phyloP scores from a whole-genome alignment of 2,329 filamentous ascomycete genomes.

The Hymenoscyphus fructigenus region DNA sequence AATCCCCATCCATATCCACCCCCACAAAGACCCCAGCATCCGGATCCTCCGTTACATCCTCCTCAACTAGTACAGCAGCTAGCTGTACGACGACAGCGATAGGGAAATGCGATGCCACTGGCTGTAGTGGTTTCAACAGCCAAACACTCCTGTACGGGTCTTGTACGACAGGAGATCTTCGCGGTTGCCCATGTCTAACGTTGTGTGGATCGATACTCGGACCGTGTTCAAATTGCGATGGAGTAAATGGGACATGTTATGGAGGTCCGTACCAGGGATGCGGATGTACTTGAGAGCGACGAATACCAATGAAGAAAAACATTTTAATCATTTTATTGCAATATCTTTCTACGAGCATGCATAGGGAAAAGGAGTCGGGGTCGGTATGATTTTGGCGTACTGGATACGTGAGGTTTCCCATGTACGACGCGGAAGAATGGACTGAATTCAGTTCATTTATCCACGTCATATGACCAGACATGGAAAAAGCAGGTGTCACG shows the following conservation, averaged over 20 bases:
- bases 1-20: not conserved
- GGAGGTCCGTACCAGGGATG: constrained; percentile 3
- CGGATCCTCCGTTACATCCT: not conserved
- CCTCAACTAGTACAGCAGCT: not conserved
- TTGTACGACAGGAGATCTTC: not conserved
- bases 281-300: constrained; percentile 9
- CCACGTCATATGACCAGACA: not conserved
- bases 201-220: constrained; percentile 11
- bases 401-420: not conserved
- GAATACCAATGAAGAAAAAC: not conserved
- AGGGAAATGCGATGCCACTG: constrained; percentile 7
- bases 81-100: not conserved
- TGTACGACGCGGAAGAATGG: not conserved
- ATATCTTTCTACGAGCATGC: not conserved
- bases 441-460: not conserved
- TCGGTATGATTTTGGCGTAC: not conserved
- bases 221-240: constrained; percentile 10
- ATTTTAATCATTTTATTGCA: not conserved
- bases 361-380: not conserved
- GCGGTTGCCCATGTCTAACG: constrained; percentile 11
- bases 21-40: not conserved
- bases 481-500: not conserved
- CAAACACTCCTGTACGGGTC: constrained; percentile 6
- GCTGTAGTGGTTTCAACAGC: constrained; percentile 10
- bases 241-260: constrained; percentile 9